Evolutionary conservation across 192 early-diverging fungal genomes (phyloP).

Genomic region (Chytriomyces confervae): DNA sequence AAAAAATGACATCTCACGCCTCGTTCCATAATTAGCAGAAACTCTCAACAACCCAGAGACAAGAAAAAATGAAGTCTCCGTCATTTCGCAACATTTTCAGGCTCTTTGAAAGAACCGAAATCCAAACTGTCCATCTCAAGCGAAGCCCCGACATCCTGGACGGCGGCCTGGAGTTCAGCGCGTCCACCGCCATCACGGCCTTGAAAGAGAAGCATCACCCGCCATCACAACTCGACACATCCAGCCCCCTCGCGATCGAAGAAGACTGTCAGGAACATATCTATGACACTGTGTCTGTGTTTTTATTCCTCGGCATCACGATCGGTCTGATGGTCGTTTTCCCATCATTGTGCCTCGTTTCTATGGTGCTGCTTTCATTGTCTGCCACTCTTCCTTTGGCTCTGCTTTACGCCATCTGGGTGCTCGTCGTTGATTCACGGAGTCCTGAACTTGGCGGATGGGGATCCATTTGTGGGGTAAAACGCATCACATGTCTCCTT

Average conservation of each 20-base stretch:
- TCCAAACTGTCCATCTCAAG: no score
- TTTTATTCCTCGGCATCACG: background rate
- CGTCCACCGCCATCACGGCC: no score
- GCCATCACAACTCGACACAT: background rate
- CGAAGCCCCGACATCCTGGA: no score
- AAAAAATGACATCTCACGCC: background rate
- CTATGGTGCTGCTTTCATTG: slow-evolving; percentile 4
- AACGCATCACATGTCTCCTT: background rate
- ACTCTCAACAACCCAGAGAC: background rate
- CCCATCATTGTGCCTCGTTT: background rate
- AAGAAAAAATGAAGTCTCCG: background rate
- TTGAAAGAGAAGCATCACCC: no score
- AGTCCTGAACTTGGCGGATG: slow-evolving; percentile 6
- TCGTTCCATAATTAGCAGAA: background rate
- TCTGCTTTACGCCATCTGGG: slow-evolving; percentile 1
- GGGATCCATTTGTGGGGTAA: slow-evolving; percentile 7
- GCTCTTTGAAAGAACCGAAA: no score
- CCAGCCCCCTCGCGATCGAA: background rate
- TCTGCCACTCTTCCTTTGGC: background rate
- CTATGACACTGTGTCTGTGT: background rate
- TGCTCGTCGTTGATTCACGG: background rate
- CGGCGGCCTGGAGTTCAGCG: no score
- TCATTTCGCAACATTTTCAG: background rate
- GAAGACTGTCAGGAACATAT: background rate
- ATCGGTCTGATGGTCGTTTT: slow-evolving; percentile 1